A percentile compares a stretch with the other conserved stretches of the same genome.
Evolutionary conservation across 2,329 filamentous ascomycete species (phyloP).

Genomic region (Elsinoe fawcettii): DNA sequence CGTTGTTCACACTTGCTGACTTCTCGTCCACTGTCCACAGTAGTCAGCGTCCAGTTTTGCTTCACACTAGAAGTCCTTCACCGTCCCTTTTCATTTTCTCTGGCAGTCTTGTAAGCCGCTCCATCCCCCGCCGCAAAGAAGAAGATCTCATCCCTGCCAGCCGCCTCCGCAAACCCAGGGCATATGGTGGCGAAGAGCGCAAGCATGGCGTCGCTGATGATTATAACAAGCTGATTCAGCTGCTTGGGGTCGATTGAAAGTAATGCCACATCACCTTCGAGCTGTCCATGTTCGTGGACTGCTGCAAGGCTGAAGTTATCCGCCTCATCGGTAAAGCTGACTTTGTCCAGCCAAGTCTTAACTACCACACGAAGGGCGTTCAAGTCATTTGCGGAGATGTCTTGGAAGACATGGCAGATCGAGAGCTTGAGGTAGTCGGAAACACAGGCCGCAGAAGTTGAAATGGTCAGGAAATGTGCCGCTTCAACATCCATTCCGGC

Average conservation of each 20-base stretch:
- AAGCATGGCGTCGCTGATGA: background rate
- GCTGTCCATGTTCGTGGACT: background rate
- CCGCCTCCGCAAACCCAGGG: background rate
- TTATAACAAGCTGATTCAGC: background rate
- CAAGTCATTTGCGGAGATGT: background rate
- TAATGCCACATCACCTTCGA: background rate
- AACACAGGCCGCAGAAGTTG: background rate
- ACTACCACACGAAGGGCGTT: background rate
- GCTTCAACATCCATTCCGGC: no score
- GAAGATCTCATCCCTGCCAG: background rate
- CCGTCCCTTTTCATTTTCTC: background rate
- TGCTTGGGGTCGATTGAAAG: background rate
- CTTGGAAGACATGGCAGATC: background rate
- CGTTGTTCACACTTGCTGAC: background rate
- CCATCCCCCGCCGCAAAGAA: background rate
- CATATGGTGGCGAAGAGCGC: background rate
- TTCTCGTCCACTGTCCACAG: background rate
- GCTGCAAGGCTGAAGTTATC: background rate
- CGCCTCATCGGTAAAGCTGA: background rate
- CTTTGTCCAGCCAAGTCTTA: background rate
- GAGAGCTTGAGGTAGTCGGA: background rate
- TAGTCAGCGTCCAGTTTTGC: background rate
- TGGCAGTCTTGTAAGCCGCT: background rate
- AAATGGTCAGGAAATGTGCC: background rate
- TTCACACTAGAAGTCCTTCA: no score